Evolutionary conservation across 257 asterid species (phyloP).

Genomic region (Solanum clarkiae): DNA sequence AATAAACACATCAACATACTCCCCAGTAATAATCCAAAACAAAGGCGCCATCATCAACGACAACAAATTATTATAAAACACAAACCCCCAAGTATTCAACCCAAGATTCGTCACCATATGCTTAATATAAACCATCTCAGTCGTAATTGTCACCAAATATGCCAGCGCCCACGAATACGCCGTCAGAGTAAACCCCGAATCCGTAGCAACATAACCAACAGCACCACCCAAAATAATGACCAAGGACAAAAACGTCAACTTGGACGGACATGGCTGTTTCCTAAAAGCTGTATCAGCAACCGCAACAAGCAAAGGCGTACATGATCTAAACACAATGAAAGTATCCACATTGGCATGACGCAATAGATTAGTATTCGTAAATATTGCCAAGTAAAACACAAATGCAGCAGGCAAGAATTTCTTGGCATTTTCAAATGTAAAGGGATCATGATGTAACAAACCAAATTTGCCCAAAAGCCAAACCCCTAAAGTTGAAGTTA

Average conservation of each 20-base stretch:
- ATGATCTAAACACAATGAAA: slow-evolving; percentile 77
- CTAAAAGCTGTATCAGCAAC: slow-evolving; percentile 78
- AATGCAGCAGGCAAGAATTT: slow-evolving; percentile 90
- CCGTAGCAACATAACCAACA: slow-evolving; percentile 82
- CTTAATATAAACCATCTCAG: slow-evolving; percentile 97
- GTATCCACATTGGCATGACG: slow-evolving; percentile 98
- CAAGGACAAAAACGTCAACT: slow-evolving; percentile 54
- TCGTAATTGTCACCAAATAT: slow-evolving; percentile 79
- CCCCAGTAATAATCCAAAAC: slow-evolving; percentile 85
- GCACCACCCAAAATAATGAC: slow-evolving; percentile 72
- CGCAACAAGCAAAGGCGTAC: slow-evolving; percentile 83
- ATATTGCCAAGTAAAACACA: slow-evolving; percentile 80
- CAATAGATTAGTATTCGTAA: slow-evolving; percentile 81
- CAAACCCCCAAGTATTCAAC: slow-evolving; percentile 94
- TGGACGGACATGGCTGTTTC: slow-evolving; percentile 80
- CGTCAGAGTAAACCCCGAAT: slow-evolving; percentile 69
- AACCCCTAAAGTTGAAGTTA: slow-evolving; percentile 78
- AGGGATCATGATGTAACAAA: slow-evolving; percentile 72
- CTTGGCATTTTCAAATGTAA: slow-evolving; percentile 58
- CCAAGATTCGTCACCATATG: slow-evolving; percentile 97
- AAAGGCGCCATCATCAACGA: slow-evolving; percentile 93
- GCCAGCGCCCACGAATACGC: slow-evolving; percentile 97
- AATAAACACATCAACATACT: slow-evolving; percentile 60
- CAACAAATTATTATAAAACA: slow-evolving; percentile 67
- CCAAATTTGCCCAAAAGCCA: slow-evolving; percentile 78